Conservation (phyloP, 495 filamentous ascomycete species). For the Aspergillus campestris region DNA sequence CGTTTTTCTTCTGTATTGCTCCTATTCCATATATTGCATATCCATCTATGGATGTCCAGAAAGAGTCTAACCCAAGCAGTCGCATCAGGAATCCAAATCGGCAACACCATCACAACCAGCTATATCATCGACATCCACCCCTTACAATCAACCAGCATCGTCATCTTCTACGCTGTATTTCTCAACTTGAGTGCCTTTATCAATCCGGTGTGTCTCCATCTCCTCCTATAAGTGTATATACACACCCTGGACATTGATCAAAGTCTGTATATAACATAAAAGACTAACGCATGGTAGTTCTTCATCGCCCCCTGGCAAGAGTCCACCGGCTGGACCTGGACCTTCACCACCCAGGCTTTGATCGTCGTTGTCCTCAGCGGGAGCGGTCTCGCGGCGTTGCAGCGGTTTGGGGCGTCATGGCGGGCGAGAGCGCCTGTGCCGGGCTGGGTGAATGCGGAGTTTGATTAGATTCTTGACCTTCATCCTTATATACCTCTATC, state of each 20-base stretch:
- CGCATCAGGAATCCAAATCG: slow-evolving; percentile 53
- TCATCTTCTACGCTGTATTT: slow-evolving; percentile 54
- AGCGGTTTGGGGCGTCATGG: slow-evolving; percentile 36
- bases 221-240: not conserved
- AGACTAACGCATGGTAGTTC: slow-evolving; percentile 27
- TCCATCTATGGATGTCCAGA: no score
- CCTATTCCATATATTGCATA: not conserved
- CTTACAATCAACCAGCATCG: slow-evolving; percentile 47
- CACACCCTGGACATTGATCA: no score
- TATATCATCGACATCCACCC: slow-evolving; percentile 55
- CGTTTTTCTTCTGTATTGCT: slow-evolving; percentile 41
- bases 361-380: slow-evolving; percentile 37
- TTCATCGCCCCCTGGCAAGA: slow-evolving; percentile 50
- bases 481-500: no score
- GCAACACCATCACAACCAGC: slow-evolving; percentile 46
- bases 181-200: slow-evolving; percentile 48
- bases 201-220: slow-evolving; percentile 26
- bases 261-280: not conserved
- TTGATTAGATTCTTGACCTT: slow-evolving; percentile 29
- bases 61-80: slow-evolving; percentile 21
- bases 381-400: slow-evolving; percentile 33
- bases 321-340: slow-evolving; percentile 47
- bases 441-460: slow-evolving; percentile 38
- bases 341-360: slow-evolving; percentile 47
- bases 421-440: slow-evolving; percentile 21